Evolutionary conservation across 306 rosid genomes (phyloP).

Genomic region (Bauhinia variegata): DNA sequence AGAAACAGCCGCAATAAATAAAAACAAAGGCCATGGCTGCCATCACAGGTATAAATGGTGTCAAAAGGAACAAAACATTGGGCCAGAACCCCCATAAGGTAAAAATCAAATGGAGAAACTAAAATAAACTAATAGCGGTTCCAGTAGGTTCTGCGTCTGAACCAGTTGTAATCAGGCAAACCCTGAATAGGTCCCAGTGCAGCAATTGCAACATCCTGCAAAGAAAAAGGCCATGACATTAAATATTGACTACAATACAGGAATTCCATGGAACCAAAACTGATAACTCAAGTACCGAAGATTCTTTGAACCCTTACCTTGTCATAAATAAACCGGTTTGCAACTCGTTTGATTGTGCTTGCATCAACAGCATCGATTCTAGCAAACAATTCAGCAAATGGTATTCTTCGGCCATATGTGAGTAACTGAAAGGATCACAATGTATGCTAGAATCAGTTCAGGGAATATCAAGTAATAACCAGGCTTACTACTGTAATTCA

Average conservation of each 20-base stretch:
- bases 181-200: constrained; percentile 86
- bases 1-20: constrained; percentile 40
- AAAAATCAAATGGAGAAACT: constrained; percentile 33
- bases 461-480: not conserved
- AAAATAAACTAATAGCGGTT: constrained; percentile 78
- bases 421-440: constrained; percentile 57
- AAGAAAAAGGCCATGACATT: constrained; percentile 4
- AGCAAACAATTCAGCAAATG: constrained; percentile 90
- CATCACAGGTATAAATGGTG: constrained; percentile 41
- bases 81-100: constrained; percentile 41
- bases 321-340: constrained; percentile 89
- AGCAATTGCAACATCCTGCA: constrained; percentile 88
- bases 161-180: constrained; percentile 95
- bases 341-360: constrained; percentile 88
- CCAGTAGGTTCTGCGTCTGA: constrained; percentile 99
- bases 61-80: constrained; percentile 39
- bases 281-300: not conserved
- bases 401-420: constrained; percentile 92
- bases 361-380: constrained; percentile 93
- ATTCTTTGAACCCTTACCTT: constrained; percentile 52
- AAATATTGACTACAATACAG: not conserved
- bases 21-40: constrained; percentile 48
- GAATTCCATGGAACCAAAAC: not conserved
- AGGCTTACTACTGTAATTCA: too few species aligned
- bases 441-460: not conserved